A percentile compares a stretch with the other conserved stretches of the same genome.
These are phyloP conservation scores for Rhodotorula paludigena DNA, from an alignment of 768 basidiomycete genomes.

Conservation along the genomic window DNA sequence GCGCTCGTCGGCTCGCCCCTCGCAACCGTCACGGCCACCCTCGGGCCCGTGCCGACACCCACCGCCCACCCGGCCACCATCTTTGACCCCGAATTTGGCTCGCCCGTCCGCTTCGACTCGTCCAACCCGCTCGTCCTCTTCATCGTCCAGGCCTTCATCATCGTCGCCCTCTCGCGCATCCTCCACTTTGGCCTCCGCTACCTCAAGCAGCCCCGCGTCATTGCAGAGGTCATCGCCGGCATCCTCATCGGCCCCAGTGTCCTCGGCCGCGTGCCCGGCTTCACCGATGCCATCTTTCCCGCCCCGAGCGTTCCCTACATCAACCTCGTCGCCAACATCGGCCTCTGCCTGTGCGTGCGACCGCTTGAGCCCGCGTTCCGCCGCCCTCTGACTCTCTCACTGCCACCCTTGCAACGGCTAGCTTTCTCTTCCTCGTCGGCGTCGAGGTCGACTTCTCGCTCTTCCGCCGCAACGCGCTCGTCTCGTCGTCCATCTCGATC, in stretches of 20 bases:
- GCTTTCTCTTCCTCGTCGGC: conserved; percentile 51
- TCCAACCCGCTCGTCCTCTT: conserved; percentile 30
- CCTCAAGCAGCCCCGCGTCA: conserved; percentile 83
- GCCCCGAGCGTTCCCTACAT: conserved; percentile 59
- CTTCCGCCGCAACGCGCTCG: conserved; percentile 60
- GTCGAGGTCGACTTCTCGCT: conserved; percentile 74
- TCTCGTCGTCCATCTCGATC: conserved; percentile 59
- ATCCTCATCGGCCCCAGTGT: conserved; percentile 68
- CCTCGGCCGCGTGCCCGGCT: conserved; percentile 60
- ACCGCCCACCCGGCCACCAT: conserved; percentile 14
- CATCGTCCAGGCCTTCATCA: conserved; percentile 51
- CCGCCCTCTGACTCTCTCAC: not conserved
- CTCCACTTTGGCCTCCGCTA: conserved; percentile 62
- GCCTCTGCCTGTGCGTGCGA: conserved; percentile 49
- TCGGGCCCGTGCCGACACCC: not conserved
- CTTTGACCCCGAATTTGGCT: conserved; percentile 22
- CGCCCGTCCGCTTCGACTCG: conserved; percentile 16
- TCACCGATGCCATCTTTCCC: conserved; percentile 79
- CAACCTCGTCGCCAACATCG: conserved; percentile 68
- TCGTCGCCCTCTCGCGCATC: conserved; percentile 71
- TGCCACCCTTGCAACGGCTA: not conserved
- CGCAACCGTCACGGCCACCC: conserved; percentile 9
- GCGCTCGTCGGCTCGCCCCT: conserved; percentile 20
- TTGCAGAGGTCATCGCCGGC: conserved; percentile 64
- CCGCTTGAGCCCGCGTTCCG: conserved; percentile 48